These are phyloP conservation scores for Fusarium sp. DNA, from an alignment of 2,329 filamentous ascomycete genomes.

Conservation along the genomic window DNA sequence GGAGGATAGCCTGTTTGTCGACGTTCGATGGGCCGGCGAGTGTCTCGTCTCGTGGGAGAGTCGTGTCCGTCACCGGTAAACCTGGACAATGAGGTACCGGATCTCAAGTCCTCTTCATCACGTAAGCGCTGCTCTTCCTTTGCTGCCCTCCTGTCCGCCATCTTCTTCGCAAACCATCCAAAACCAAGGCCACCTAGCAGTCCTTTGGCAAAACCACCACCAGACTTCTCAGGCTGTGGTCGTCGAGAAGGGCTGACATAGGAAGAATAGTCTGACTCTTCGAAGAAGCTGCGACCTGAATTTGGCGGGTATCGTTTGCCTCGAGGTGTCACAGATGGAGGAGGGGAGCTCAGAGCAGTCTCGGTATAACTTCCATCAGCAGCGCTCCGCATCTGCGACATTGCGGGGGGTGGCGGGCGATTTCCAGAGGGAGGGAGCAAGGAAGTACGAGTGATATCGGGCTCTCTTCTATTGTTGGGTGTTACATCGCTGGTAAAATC, in stretches of 20 bases:
- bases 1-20: conserved; percentile 48
- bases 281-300: conserved; percentile 57
- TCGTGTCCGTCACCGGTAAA: conserved; percentile 77
- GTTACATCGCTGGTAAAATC: conserved; percentile 46
- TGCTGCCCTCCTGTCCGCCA: conserved; percentile 65
- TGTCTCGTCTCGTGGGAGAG: conserved; percentile 57
- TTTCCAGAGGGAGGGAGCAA: conserved; percentile 61
- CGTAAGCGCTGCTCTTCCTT: conserved; percentile 61
- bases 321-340: conserved; percentile 59
- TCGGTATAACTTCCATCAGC: conserved; percentile 61
- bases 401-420: conserved; percentile 50
- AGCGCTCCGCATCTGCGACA: conserved; percentile 61
- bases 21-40: conserved; percentile 48
- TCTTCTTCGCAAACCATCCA: conserved; percentile 75
- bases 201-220: conserved; percentile 66
- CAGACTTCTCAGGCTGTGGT: conserved; percentile 57
- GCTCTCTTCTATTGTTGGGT: conserved; percentile 44
- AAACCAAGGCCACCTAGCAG: conserved; percentile 72
- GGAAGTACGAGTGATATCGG: conserved; percentile 52
- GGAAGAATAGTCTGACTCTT: conserved; percentile 69
- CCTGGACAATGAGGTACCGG: conserved; percentile 70
- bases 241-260: conserved; percentile 73
- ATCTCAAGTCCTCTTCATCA: conserved; percentile 66
- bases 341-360: conserved; percentile 50
- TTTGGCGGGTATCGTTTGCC: conserved; percentile 59